A percentile compares a stretch with the other conserved stretches of the same genome.
Evolutionary conservation across 1,139 yeast species (phyloP).

Genomic region (Oligophagozyma castellii): DNA sequence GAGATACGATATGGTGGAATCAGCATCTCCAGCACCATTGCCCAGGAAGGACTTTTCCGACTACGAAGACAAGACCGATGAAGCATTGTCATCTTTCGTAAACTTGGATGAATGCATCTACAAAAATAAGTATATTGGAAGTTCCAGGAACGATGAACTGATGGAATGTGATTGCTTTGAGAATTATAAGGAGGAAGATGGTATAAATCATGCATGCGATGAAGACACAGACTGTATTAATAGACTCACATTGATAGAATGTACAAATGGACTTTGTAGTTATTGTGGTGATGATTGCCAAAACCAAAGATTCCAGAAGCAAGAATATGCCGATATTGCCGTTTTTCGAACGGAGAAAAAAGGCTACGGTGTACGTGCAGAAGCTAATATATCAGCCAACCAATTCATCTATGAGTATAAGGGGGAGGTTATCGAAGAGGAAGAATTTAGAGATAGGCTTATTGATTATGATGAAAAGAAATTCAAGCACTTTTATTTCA

Average conservation of each 20-base stretch:
- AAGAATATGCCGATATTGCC: slow-evolving; percentile 57
- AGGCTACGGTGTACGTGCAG: slow-evolving; percentile 82
- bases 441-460: slow-evolving; percentile 58
- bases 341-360: slow-evolving; percentile 71
- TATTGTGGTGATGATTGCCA: slow-evolving; percentile 69
- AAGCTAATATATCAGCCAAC: slow-evolving; percentile 40
- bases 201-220: slow-evolving; percentile 60
- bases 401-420: slow-evolving; percentile 79
- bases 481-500: slow-evolving; percentile 83
- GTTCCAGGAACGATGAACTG: slow-evolving; percentile 50
- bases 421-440: slow-evolving; percentile 84
- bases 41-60: too few relatives aligned
- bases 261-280: slow-evolving; percentile 54
- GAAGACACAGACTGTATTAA: slow-evolving; percentile 85
- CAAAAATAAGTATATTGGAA: slow-evolving; percentile 44
- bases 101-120: slow-evolving; percentile 49
- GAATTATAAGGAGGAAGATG: slow-evolving; percentile 23
- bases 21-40: too few relatives aligned
- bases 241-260: slow-evolving; percentile 82
- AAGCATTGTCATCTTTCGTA: slow-evolving; percentile 48
- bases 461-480: slow-evolving; percentile 54
- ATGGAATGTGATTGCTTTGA: slow-evolving; percentile 81
- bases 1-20: too few relatives aligned
- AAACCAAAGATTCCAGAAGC: slow-evolving; percentile 76
- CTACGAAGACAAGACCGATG: slow-evolving; percentile 50